phyloP scores from a whole-genome alignment of 305 asterid species.

The Fraxinus velutina region DNA sequence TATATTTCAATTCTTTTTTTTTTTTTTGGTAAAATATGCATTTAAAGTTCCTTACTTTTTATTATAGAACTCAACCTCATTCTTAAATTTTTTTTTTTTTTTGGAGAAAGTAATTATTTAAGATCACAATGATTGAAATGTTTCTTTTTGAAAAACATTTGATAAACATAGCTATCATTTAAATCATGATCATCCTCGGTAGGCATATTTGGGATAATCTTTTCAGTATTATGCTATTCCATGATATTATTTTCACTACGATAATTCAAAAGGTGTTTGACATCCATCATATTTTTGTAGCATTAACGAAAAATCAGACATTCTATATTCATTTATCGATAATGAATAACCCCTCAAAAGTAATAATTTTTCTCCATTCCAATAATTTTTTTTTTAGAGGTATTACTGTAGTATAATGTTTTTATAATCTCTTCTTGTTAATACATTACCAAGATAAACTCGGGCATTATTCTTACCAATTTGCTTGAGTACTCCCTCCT shows the following conservation, averaged over 20 bases:
- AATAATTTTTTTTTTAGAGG: not conserved
- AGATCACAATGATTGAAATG: not conserved
- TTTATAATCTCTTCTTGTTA: not conserved
- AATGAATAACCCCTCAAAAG: not conserved
- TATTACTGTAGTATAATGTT: not conserved
- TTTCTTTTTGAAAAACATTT: not conserved
- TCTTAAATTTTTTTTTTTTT: not conserved
- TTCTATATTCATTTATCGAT: not conserved
- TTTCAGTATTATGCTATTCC: not conserved
- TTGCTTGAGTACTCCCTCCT: not conserved
- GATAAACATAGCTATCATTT: not conserved
- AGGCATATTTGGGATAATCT: not conserved
- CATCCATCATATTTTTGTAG: not conserved
- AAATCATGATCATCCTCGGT: not conserved
- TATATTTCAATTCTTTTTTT: not conserved
- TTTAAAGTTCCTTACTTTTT: not conserved
- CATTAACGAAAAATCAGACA: not conserved
- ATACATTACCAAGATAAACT: not conserved
- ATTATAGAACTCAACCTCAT: not conserved
- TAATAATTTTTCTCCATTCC: not conserved
- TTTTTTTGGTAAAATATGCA: not conserved
- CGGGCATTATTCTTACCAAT: not conserved
- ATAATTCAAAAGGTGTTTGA: not conserved
- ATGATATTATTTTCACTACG: not conserved
- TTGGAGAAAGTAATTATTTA: not conserved